These are phyloP conservation scores for Phytophthora aleatoria DNA, from an alignment of 352 stramenopile genomes.

Conservation along the genomic window DNA sequence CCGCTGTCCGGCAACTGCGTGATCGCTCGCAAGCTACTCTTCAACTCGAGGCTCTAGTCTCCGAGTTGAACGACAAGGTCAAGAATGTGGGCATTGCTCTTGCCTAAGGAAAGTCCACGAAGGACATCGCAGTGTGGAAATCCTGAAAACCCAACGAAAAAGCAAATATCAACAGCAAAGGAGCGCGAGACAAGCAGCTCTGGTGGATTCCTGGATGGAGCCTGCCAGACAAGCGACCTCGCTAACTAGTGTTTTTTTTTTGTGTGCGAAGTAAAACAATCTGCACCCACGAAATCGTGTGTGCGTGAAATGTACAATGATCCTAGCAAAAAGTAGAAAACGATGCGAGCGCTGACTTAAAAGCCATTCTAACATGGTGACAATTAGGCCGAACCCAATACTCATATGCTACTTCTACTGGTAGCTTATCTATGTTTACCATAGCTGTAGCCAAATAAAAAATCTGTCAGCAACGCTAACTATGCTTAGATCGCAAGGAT, in stretches of 20 bases:
- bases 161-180: conserved; percentile 29
- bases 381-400: too few relatives aligned
- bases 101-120: conserved; percentile 33
- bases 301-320: conserved; percentile 37
- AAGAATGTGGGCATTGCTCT: conserved; percentile 61
- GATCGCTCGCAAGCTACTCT: conserved; percentile 65
- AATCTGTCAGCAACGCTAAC: background rate
- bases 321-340: conserved; percentile 31
- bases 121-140: conserved; percentile 9
- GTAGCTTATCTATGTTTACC: too few relatives aligned
- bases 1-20: conserved; percentile 60
- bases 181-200: conserved; percentile 17
- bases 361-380: too few relatives aligned
- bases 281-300: conserved; percentile 31
- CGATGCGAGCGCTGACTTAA: background rate
- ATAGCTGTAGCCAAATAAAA: background rate
- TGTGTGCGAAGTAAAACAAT: conserved; percentile 37
- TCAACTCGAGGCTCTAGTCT: conserved; percentile 63
- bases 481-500: conserved; percentile 2
- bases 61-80: conserved; percentile 76
- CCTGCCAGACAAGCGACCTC: conserved; percentile 13
- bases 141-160: conserved; percentile 27
- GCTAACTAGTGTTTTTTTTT: conserved; percentile 39
- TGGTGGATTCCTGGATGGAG: conserved; percentile 5
- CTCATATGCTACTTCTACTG: too few relatives aligned